Evolutionary conservation across 2,329 filamentous ascomycete species (phyloP), one percentile per base, ranked within the genome.

Genomic region (Metarhizium anisopliae): DNA sequence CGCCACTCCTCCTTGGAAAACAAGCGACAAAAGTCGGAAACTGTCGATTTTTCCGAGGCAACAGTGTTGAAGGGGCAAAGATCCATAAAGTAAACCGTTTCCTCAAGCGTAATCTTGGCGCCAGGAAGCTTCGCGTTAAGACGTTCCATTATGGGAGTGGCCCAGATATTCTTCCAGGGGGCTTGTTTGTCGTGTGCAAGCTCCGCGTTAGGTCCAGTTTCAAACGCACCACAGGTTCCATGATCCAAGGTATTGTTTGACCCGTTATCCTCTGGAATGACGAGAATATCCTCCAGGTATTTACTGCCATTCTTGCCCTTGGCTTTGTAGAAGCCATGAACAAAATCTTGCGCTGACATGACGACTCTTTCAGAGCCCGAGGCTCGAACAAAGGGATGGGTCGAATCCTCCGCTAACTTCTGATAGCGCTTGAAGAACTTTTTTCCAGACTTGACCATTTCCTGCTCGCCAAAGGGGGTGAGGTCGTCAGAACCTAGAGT

Each of bases 1-100:
- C 74, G 72, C 89, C 90, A 96, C 70, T 95, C 90, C 1, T 79
- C 69, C 14, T 77, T 67, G 0, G 81, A 85, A 72, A 96, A 96
- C 30, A 96, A 75, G 14, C 68, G 67, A 70, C 92, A 96, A 71
- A 96, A 95, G 0, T 76, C 73, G 0, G 90, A 90, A 10, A 86
- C 68, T 1, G 60, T 62, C 1, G 57, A 59, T 4, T 78, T 71
- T 0, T 71, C 65, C 6, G 81, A 76, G 8, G 86, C 83, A n/a
- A 95, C 83, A 0, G 89, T 93, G 62, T 87, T 80, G 72, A 90
- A 96, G 0, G 92, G 86, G 65, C 92, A 96, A 58, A 96, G 76
- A 63, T 96, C 90, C 90, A 96, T 96, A 38, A 96, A 68, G 56
- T 79, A 81, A 56, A 91, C 74, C 1, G 84, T 82, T 38, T 93